phyloP scores from a whole-genome alignment of 768 basidiomycete species.

The Tulasnella sp. region DNA sequence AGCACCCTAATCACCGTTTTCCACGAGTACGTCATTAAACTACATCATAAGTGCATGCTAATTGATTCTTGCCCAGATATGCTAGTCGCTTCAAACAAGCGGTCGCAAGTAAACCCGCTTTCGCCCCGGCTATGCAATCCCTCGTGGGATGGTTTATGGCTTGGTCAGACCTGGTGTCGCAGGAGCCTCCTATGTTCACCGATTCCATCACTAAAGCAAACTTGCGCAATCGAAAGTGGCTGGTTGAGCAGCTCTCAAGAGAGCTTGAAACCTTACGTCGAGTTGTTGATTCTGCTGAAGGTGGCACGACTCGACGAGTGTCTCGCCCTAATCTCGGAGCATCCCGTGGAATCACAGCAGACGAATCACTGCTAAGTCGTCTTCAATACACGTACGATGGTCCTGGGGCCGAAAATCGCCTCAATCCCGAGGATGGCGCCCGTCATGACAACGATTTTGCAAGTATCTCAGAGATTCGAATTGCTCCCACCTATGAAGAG shows the following conservation, averaged over 20 bases:
- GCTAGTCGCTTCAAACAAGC: constrained; percentile 48
- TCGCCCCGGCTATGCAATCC: constrained; percentile 32
- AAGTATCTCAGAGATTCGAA: constrained; percentile 43
- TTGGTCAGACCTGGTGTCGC: constrained; percentile 35
- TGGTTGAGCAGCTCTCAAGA: constrained; percentile 27
- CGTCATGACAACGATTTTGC: constrained; percentile 58
- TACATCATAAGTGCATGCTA: too few species aligned
- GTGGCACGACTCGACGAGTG: constrained; percentile 12
- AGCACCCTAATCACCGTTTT: constrained; percentile 36
- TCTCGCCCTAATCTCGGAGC: constrained; percentile 18
- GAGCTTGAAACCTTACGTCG: constrained; percentile 25
- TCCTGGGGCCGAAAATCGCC: too few species aligned
- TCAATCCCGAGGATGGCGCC: constrained; percentile 34
- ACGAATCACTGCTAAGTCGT: constrained; percentile 26
- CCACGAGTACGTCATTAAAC: too few species aligned
- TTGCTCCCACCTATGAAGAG: constrained; percentile 59
- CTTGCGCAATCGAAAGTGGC: constrained; percentile 28
- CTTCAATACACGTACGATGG: constrained; percentile 37
- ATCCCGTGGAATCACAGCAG: too few species aligned
- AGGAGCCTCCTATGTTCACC: constrained; percentile 32
- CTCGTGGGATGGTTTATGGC: constrained; percentile 35
- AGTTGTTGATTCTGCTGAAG: constrained; percentile 39
- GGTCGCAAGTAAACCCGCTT: constrained; percentile 33
- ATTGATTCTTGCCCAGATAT: too few species aligned
- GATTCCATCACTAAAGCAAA: constrained; percentile 30